Base-by-base conservation (phyloP, 352 stramenopile genomes). In the Phytophthora pisi region DNA sequence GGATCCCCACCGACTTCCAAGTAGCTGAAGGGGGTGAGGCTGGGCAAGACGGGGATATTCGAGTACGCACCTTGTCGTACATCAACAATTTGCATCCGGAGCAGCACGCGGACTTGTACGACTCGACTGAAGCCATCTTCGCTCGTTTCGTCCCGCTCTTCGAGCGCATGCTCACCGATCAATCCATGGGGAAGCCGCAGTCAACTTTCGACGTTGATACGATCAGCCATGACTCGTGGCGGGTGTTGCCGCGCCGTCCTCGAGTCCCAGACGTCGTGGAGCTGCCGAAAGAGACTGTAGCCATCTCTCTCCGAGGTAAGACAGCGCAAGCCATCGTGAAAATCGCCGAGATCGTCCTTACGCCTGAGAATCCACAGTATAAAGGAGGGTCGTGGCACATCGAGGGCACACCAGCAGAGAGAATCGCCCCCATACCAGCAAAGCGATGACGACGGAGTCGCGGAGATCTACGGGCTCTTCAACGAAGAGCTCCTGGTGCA, bases 11-110 rank as follows among this genome's bases (percentile, higher is more conserved):
- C 3, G 77, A 83, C 11, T 66, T 86, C 9, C 0, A 51, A 1
- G 64, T 89, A 3, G 2, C 26, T 1, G 57, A 67, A 2, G 54
- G 51, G 15, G 60, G 51, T 43, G 18, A 58, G 36, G 5, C 53
- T 38, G 53, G 46, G 2, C 2, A 31, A 23, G 51, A 51, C n/a
- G 20, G 20, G 5, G 16, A 51, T 51, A 42, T 31, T 13, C 26
- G 60, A 1, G 66, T 66, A 2, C 70, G 50, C 15, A 74, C 69
- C 8, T 11, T 72, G 26, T 82, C 78, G 23, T 89, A 85, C 56
- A 85, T 89, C 64, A 89, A 85, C 62, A 86, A 84, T 52, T 57
- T 87, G 28, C 78, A 86, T 10, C 80, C 80, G 5, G 51, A 38
- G 0, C 36, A 67, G 7, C 61, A 77, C 34, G 20, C 8, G 0